Base-by-base conservation (phyloP, 306 rosid species). In the Begonia loranthoides region DNA sequence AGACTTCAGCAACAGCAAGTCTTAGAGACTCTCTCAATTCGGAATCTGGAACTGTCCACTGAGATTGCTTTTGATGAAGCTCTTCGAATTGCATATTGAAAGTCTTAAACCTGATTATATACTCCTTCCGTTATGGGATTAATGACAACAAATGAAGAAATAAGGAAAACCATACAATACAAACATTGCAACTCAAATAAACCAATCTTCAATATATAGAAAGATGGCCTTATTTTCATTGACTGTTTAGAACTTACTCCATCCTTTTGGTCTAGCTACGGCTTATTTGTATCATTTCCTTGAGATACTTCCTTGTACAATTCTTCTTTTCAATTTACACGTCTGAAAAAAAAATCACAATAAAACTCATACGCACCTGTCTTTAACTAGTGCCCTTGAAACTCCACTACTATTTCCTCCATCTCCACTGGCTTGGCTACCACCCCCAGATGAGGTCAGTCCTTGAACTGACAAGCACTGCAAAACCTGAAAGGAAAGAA, bases 31-130 rank as follows among this genome's bases (percentile, higher is more conserved):
- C 99, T 66, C 88, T 86, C 68, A 90, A 74, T 77, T 90, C 96
- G 0, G 78, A 51, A 77, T 90, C 99, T 6, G 88, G 99, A 63
- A 83, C 99, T 3, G 94, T 71, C 99, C 99, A 90, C 57, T 90
- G 94, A 57, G 94, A 90, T 70, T 90, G 99, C 52, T 77, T 90
- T 74, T 86, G 99, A 75, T 90, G 96, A 60, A 86, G 82, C 50
- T 90, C 99, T 80, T 86, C 99, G 53, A 90, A 90, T 64, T 83
- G 87, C 60, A 67, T 13, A 67, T 86, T 90, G 79, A 86, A 83
- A 15, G 59, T 19, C 77, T 86, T 90, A 57, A 90, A 80, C 80
- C 96, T 90, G 77, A 60, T 41, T 73, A 62, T 14, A 62, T 5
- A 56, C 15, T 15, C 52, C 1, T 46, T 53, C 43, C 54, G 61